Conservation (phyloP, 495 filamentous ascomycete species). For the Hypoxylon cercidicola region DNA sequence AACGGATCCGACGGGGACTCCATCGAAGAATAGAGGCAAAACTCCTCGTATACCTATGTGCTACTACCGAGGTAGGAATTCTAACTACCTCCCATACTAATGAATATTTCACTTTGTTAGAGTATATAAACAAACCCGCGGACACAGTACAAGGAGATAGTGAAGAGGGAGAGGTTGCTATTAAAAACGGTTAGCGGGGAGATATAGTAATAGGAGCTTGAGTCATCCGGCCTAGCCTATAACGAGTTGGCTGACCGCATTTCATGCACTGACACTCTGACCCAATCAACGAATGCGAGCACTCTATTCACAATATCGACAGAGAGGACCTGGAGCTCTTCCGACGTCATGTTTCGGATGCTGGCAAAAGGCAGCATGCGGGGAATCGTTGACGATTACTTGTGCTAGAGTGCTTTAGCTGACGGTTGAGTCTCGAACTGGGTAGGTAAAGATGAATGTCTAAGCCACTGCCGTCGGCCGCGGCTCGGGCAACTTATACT, state of each 20-base stretch:
- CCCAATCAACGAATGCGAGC: neutral
- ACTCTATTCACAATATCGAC: neutral
- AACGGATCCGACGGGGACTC: slow-evolving; percentile 14
- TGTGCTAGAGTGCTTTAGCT: slow-evolving; percentile 6
- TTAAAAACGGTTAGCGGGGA: slow-evolving; percentile 1
- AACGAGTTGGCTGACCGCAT: slow-evolving; percentile 13
- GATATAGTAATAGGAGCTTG: slow-evolving; percentile 2
- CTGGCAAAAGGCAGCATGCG: neutral
- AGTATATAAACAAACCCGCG: slow-evolving; percentile 9
- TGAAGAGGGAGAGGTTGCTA: neutral
- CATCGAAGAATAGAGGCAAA: slow-evolving; percentile 12
- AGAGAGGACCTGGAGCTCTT: neutral
- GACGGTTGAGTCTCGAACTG: slow-evolving; percentile 11
- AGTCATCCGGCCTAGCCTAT: slow-evolving; percentile 8
- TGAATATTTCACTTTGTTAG: neutral
- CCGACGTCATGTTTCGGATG: slow-evolving; percentile 5
- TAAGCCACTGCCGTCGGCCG: slow-evolving; percentile 15
- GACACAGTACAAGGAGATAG: slow-evolving; percentile 1
- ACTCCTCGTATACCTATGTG: slow-evolving; percentile 5
- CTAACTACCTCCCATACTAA: slow-evolving; percentile 6
- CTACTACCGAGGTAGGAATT: neutral
- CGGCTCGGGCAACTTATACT: slow-evolving; percentile 1
- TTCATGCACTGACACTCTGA: neutral
- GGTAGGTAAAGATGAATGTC: neutral
- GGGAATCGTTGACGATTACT: neutral